A percentile compares a stretch with the other conserved stretches of the same genome.
Conservation (phyloP, 495 filamentous ascomycete genomes). For the Penicillium cosmopolitanum region DNA sequence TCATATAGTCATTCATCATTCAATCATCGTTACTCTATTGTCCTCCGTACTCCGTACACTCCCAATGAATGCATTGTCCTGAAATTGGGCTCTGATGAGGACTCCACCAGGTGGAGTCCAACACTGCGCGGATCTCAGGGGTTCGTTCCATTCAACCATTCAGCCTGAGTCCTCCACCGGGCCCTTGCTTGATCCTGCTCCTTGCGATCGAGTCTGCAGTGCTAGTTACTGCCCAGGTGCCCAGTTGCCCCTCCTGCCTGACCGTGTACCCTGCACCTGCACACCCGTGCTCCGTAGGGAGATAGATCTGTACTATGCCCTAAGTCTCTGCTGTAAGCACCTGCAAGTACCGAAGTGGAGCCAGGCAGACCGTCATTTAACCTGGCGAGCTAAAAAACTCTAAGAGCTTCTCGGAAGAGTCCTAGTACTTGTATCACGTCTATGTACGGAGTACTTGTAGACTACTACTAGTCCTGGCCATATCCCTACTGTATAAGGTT, state of each 20-base stretch:
- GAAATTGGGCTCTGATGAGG: constrained; percentile 16
- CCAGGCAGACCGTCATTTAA: constrained; percentile 2
- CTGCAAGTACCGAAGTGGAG: too few species aligned
- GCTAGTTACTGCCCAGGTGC: too few species aligned
- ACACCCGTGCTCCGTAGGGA: background rate
- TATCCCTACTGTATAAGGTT: too few species aligned
- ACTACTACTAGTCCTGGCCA: background rate
- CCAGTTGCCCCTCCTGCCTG: background rate
- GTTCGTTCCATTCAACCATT: constrained; percentile 21
- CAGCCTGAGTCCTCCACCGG: background rate
- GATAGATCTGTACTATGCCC: too few species aligned
- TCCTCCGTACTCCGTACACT: too few species aligned
- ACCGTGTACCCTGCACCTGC: background rate
- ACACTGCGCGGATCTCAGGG: constrained; percentile 29
- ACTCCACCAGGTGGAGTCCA: constrained; percentile 27
- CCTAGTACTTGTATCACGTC: background rate
- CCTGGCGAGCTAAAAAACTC: constrained; percentile 9
- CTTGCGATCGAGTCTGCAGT: background rate
- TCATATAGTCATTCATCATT: background rate
- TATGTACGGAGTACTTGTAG: too few species aligned
- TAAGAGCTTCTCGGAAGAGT: constrained; percentile 4
- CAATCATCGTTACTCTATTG: background rate
- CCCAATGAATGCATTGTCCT: background rate
- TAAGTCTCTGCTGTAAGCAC: too few species aligned
- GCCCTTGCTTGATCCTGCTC: constrained; percentile 5